Conservation (phyloP, 306 rosid species). For the Dicorynia guianensis region DNA sequence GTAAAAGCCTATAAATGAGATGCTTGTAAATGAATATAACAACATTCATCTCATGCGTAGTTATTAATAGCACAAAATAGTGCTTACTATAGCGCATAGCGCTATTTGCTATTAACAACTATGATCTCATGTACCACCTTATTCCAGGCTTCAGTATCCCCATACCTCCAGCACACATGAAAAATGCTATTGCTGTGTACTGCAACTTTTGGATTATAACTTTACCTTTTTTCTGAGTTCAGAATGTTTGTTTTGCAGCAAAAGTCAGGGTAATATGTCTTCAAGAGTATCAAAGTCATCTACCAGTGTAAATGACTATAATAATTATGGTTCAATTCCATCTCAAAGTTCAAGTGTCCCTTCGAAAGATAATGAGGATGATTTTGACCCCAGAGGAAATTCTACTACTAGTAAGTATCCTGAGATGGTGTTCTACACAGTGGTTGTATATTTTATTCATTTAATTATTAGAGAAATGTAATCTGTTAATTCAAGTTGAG, state of each 20-base stretch:
- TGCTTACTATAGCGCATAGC: no score
- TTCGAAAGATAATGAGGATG: slow-evolving; percentile 62
- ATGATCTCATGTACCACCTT: slow-evolving; percentile 26
- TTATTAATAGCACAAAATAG: no score
- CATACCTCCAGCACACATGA: not conserved
- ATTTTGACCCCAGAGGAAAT: slow-evolving; percentile 97
- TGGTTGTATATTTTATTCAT: slow-evolving; percentile 29
- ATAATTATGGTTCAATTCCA: slow-evolving; percentile 54
- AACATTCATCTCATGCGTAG: slow-evolving; percentile 29
- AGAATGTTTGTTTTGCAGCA: slow-evolving; percentile 61
- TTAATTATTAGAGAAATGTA: slow-evolving; percentile 30
- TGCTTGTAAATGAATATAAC: slow-evolving; percentile 26
- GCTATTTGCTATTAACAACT: no score
- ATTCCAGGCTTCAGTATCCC: slow-evolving; percentile 30
- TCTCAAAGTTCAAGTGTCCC: slow-evolving; percentile 57
- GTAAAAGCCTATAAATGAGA: slow-evolving; percentile 17
- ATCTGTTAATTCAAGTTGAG: slow-evolving; percentile 20
- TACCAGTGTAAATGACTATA: slow-evolving; percentile 53
- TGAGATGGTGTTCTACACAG: slow-evolving; percentile 25
- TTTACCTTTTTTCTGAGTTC: slow-evolving; percentile 41
- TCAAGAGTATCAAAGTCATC: slow-evolving; percentile 63
- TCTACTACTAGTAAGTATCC: slow-evolving; percentile 72
- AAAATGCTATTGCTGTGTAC: slow-evolving; percentile 28
- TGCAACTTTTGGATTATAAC: slow-evolving; percentile 20
- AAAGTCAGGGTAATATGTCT: slow-evolving; percentile 52